A percentile compares a stretch with the other conserved stretches of the same genome.
Conservation (phyloP, 2,329 filamentous ascomycete genomes). For the Thelonectria rubi region DNA sequence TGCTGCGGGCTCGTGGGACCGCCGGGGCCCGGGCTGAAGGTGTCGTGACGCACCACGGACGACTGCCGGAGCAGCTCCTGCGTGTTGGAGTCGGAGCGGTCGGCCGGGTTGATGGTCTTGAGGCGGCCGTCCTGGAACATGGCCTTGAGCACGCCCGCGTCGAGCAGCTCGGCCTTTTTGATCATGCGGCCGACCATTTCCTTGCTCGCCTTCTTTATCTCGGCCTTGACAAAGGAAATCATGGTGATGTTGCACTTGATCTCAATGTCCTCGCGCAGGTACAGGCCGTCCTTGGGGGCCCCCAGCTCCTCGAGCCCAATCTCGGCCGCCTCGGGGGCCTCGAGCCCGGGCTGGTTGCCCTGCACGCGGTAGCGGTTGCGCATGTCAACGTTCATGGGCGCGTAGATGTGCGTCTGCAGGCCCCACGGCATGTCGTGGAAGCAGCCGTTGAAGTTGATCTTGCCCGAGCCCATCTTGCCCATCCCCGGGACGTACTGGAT, state of each 20-base stretch:
- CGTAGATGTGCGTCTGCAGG: slow-evolving; percentile 76
- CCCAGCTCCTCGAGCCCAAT: slow-evolving; percentile 67
- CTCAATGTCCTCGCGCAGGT: slow-evolving; percentile 75
- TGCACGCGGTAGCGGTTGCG: slow-evolving; percentile 74
- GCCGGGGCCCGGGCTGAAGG: slow-evolving; percentile 16
- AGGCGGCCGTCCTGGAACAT: slow-evolving; percentile 74
- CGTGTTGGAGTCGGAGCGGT: slow-evolving; percentile 50
- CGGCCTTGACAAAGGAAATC: slow-evolving; percentile 71
- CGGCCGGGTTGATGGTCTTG: slow-evolving; percentile 65
- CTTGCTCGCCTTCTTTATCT: slow-evolving; percentile 72
- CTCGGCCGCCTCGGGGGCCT: slow-evolving; percentile 68
- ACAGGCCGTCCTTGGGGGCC: slow-evolving; percentile 70
- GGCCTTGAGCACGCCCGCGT: slow-evolving; percentile 70
- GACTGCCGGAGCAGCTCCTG: slow-evolving; percentile 51
- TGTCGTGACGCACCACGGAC: background rate
- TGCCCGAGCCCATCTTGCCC: slow-evolving; percentile 70
- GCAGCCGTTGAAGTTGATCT: slow-evolving; percentile 74
- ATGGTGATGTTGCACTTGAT: slow-evolving; percentile 74
- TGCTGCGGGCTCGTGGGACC: slow-evolving; percentile 20
- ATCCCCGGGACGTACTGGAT: slow-evolving; percentile 74
- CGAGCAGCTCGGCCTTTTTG: slow-evolving; percentile 75
- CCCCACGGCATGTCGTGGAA: slow-evolving; percentile 79
- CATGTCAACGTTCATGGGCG: slow-evolving; percentile 72
- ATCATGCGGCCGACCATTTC: slow-evolving; percentile 74
- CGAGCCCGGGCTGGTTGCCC: slow-evolving; percentile 73